A percentile compares a stretch with the other conserved stretches of the same genome.
Conservation (phyloP, 345 rosid species). For the Eucalyptus curtisii region DNA sequence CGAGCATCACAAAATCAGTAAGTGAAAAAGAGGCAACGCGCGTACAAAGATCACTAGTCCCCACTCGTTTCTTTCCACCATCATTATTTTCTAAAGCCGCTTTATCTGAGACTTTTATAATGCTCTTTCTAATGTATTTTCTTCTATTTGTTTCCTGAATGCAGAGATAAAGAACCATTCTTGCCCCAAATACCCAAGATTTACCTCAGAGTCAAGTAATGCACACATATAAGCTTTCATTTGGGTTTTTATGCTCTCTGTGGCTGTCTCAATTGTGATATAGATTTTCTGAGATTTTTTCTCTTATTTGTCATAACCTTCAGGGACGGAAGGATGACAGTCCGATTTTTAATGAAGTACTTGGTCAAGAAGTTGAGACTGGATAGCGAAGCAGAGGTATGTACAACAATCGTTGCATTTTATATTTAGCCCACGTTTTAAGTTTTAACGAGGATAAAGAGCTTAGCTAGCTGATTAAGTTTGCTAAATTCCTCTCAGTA, state of each 20-base stretch:
- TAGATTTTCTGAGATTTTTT: not conserved
- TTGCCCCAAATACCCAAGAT: conserved; percentile 89
- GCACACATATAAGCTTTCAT: not conserved
- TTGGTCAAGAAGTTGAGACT: conserved; percentile 71
- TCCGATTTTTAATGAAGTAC: conserved; percentile 74
- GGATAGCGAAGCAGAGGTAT: conserved; percentile 93
- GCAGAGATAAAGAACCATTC: conserved; percentile 69
- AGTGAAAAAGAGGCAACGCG: conserved; percentile 10
- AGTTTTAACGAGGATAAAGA: not conserved
- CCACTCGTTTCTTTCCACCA: not conserved
- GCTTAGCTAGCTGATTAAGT: not conserved
- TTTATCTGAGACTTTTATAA: not conserved
- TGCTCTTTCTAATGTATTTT: not conserved
- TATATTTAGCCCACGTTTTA: not conserved
- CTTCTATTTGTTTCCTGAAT: not conserved
- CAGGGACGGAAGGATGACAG: conserved; percentile 92
- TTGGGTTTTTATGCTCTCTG: not conserved
- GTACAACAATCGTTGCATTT: not conserved
- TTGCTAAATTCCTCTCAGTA: not conserved
- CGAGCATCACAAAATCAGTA: conserved; percentile 90
- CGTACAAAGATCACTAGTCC: not conserved
- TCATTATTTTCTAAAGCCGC: not conserved
- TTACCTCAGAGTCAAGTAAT: conserved; percentile 93
- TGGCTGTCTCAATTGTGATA: not conserved
- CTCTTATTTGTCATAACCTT: not conserved